Base-by-base conservation (phyloP, 164 flowering plant genomes). In the Cinnamomum chago region DNA sequence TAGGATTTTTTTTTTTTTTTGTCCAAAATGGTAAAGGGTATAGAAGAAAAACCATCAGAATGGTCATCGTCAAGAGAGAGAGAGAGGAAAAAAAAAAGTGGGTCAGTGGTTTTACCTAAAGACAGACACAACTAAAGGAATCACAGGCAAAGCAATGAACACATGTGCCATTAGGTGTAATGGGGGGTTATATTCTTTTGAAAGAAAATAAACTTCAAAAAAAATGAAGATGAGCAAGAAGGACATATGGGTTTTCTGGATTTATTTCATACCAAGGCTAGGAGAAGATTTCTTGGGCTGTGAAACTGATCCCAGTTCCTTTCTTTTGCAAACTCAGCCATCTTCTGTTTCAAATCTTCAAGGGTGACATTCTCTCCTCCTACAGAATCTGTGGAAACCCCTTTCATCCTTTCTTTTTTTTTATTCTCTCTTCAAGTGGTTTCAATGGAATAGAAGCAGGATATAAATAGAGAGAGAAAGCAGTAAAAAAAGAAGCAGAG, bases 261-360 rank as follows among this genome's bases (percentile, higher is more conserved):
- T 18, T n/a, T 13, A 5, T 15, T 2, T 22, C 25, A n/a, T 67
- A 79, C 81, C 71, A 79, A 58, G 33, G 81, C 81, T 27, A 79
- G 62, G 28, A 79, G 81, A 20, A 79, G 78, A 50, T 79, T 79
- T 72, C 81, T 71, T 22, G 81, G 81, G 70, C 81, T 79, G 69
- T 79, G 81, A 62, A 72, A 79, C 78, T 67, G 78, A 68, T 79
- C 81, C 81, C 81, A 79, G 68, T 79, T 78, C 27, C 81, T 72
- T 35, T 79, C 81, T 50, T 51, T 75, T 6, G 81, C 81, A 62
- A 79, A 79, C 30, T 72, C 81, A 15, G 81, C 81, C 81, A 79
- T 72, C 75, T 79, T 79, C 58, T 25, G 33, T 78, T 60, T 79
- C 65, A 79, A 65, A 17, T 58, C 81, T 13, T 79, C 81, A 2